Conservation (phyloP, 495 filamentous ascomycete genomes). For the Entonaema liquescens region DNA sequence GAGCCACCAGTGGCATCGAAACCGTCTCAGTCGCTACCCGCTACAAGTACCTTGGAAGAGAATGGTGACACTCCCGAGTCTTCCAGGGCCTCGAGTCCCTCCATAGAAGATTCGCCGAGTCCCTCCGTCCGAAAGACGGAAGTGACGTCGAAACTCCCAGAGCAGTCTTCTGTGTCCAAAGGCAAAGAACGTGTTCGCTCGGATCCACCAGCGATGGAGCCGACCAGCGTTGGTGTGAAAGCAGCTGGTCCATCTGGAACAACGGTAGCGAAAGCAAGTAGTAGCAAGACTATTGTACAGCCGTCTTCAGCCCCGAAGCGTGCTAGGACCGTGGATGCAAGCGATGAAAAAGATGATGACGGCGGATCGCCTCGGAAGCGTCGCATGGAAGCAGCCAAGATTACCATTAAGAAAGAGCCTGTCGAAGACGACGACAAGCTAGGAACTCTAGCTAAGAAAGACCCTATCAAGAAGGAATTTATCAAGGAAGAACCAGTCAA, state of each 20-base stretch:
- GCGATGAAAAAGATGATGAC: neutral
- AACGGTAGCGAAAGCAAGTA: neutral
- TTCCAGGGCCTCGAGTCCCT: slow-evolving; percentile 13
- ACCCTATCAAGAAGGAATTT: too few relatives aligned
- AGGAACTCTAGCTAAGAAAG: too few relatives aligned
- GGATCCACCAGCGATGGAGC: neutral
- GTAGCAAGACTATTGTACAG: neutral
- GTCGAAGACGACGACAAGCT: neutral
- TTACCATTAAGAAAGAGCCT: neutral
- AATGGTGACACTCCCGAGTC: neutral
- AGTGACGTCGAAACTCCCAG: slow-evolving; percentile 10
- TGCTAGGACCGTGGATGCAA: neutral
- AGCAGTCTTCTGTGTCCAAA: neutral
- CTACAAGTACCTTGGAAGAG: neutral
- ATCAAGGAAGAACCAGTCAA: too few relatives aligned
- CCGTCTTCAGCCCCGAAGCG: neutral
- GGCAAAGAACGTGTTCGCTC: slow-evolving; percentile 10
- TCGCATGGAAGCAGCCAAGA: neutral
- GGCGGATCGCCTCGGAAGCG: neutral
- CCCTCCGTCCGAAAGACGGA: neutral
- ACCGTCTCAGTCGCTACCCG: neutral
- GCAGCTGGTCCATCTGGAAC: neutral
- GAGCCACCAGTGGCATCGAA: neutral
- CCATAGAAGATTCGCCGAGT: slow-evolving; percentile 7
- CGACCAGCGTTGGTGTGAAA: neutral